phyloP scores from a whole-genome alignment of 1,139 yeast species.

The Suhomyces bribrorum region DNA sequence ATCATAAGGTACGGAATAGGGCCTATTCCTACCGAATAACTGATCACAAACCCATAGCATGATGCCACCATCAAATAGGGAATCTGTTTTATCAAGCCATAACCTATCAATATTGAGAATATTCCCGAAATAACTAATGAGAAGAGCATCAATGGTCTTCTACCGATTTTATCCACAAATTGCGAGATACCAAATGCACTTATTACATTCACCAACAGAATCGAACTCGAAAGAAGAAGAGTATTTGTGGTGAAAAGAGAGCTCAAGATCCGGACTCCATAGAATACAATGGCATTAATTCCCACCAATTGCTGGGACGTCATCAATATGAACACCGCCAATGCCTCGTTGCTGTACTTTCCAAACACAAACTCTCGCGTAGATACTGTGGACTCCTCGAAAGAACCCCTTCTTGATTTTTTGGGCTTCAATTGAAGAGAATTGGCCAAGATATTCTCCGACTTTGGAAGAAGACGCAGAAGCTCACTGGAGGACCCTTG shows the following conservation, averaged over 20 bases:
- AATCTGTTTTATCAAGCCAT: conserved; percentile 15
- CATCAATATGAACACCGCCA: conserved; percentile 37
- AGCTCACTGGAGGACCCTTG: conserved; percentile 5
- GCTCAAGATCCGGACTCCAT: conserved; percentile 38
- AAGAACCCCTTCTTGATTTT: conserved; percentile 26
- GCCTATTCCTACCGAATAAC: conserved; percentile 24
- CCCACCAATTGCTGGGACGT: conserved; percentile 45
- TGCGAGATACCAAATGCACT: conserved; percentile 29
- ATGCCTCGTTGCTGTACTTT: conserved; percentile 27
- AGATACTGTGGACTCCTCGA: conserved; percentile 31
- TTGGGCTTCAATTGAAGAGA: conserved; percentile 8
- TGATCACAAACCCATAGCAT: conserved; percentile 23
- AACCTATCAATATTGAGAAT: conserved; percentile 17
- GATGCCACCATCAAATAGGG: conserved; percentile 18
- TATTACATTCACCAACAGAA: conserved; percentile 34
- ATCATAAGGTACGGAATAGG: conserved; percentile 33
- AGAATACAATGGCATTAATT: conserved; percentile 43
- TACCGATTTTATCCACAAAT: conserved; percentile 21
- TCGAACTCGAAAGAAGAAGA: conserved; percentile 31
- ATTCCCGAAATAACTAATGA: conserved; percentile 18
- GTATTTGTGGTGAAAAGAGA: conserved; percentile 25
- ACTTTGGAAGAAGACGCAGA: conserved; percentile 7
- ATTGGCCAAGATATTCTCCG: conserved; percentile 3
- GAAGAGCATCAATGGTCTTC: conserved; percentile 20
- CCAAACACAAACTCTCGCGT: conserved; percentile 26